A percentile compares a stretch with the other conserved stretches of the same genome.
Evolutionary conservation across 768 basidiomycete species (phyloP).

Genomic region (Hebeloma cylindrosporum): DNA sequence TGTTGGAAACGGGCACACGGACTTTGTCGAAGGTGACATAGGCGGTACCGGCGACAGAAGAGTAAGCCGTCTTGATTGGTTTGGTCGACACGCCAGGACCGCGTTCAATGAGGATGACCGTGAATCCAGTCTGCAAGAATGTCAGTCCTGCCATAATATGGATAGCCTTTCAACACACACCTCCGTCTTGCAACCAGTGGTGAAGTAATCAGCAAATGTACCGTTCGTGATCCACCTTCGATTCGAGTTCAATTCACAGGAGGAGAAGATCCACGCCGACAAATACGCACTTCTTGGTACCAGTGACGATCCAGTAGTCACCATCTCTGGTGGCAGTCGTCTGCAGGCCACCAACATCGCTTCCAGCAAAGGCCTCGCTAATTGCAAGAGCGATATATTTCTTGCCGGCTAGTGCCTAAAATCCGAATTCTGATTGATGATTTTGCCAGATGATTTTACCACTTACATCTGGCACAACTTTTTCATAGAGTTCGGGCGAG

Average conservation of each 20-base stretch:
- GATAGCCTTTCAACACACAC: constrained; percentile 29
- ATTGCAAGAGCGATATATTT: constrained; percentile 91
- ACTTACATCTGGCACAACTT: constrained; percentile 68
- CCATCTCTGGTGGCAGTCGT: constrained; percentile 87
- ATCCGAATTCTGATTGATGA: neutral
- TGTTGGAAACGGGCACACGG: constrained; percentile 83
- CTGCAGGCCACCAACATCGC: constrained; percentile 81
- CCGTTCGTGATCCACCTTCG: constrained; percentile 95
- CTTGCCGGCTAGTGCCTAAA: constrained; percentile 58
- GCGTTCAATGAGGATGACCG: constrained; percentile 75
- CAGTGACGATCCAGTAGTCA: constrained; percentile 83
- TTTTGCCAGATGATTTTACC: neutral
- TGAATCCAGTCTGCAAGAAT: constrained; percentile 58
- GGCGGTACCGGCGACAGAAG: constrained; percentile 86
- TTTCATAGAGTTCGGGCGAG: constrained; percentile 64
- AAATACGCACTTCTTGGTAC: constrained; percentile 80
- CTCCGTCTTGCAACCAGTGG: constrained; percentile 73
- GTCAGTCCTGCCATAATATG: neutral
- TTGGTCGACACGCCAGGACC: constrained; percentile 77
- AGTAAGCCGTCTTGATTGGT: constrained; percentile 92
- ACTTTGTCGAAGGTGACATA: constrained; percentile 80
- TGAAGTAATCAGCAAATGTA: constrained; percentile 82
- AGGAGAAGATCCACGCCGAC: neutral
- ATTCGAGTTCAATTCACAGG: no score
- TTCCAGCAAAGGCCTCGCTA: constrained; percentile 91